Evolutionary conservation across 768 basidiomycete species (phyloP).

Genomic region (Candolleomyces aberdarensis): DNA sequence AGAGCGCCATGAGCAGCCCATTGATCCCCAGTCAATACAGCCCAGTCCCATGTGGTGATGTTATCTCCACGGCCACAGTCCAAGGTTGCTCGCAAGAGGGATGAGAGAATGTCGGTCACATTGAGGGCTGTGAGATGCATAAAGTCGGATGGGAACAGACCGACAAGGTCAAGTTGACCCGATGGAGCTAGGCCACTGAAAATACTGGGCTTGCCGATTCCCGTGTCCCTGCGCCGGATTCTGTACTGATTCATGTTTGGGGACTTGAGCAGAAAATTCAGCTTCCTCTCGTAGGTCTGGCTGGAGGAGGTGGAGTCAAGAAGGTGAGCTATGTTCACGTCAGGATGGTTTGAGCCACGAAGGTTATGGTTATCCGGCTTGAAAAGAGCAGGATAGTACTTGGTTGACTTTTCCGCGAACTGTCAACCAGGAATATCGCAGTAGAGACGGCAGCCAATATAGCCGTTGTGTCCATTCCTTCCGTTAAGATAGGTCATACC

Average conservation of each 20-base stretch:
- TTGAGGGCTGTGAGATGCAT: conserved; percentile 38
- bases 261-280: neutral
- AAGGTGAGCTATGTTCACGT: conserved; percentile 17
- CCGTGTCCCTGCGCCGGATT: conserved; percentile 25
- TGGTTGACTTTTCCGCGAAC: neutral
- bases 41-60: conserved; percentile 25
- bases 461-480: conserved; percentile 26
- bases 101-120: conserved; percentile 36
- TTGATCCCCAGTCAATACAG: conserved; percentile 12
- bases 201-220: conserved; percentile 31
- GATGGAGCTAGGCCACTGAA: conserved; percentile 38
- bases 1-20: neutral
- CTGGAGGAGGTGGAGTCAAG: neutral
- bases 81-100: conserved; percentile 28
- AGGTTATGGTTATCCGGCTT: conserved; percentile 20
- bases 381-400: conserved; percentile 31
- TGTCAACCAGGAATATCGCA: neutral
- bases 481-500: conserved; percentile 30
- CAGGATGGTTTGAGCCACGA: conserved; percentile 20
- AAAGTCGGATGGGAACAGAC: conserved; percentile 32
- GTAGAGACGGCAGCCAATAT: conserved; percentile 8
- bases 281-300: neutral
- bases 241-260: conserved; percentile 16
- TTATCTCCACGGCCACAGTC: conserved; percentile 19
- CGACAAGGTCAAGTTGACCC: neutral